phyloP scores from a whole-genome alignment of 2,329 filamentous ascomycete genomes.

The Fusarium redolens region DNA sequence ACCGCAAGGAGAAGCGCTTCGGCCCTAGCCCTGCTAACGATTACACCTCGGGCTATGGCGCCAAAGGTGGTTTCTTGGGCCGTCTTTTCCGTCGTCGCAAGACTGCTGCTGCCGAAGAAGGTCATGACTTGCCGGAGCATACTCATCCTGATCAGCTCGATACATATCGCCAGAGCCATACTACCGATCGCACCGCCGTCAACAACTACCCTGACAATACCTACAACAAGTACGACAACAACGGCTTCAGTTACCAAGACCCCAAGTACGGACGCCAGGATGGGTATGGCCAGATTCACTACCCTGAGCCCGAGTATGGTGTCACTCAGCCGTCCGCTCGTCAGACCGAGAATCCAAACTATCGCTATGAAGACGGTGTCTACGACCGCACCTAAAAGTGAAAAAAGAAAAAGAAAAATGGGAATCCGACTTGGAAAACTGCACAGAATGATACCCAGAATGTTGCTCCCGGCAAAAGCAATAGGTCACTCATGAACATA shows the following conservation, averaged over 20 bases:
- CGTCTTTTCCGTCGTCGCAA: conserved; percentile 50
- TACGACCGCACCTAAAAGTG: conserved; percentile 45
- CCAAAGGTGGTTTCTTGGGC: conserved; percentile 49
- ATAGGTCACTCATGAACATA: conserved; percentile 20
- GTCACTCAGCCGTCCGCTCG: conserved; percentile 16
- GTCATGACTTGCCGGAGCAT: conserved; percentile 54
- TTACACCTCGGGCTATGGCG: conserved; percentile 69
- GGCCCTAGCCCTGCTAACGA: conserved; percentile 62
- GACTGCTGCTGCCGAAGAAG: conserved; percentile 35
- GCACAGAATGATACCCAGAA: conserved; percentile 29
- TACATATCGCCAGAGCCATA: conserved; percentile 55
- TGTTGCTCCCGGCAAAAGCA: conserved; percentile 12
- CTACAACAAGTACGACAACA: conserved; percentile 45
- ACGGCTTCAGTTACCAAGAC: conserved; percentile 42
- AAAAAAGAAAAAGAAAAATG: neutral
- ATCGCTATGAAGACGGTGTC: conserved; percentile 54
- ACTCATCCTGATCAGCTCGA: conserved; percentile 55
- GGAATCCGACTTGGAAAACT: neutral
- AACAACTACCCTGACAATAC: conserved; percentile 41
- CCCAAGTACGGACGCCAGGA: conserved; percentile 38
- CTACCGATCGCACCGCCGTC: conserved; percentile 52
- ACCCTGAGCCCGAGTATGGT: conserved; percentile 41
- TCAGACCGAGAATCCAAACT: conserved; percentile 31
- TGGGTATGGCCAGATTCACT: conserved; percentile 45
- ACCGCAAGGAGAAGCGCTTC: conserved; percentile 79